Base-by-base conservation (phyloP, 257 asterid genomes). In the Ilex aquifolium region DNA sequence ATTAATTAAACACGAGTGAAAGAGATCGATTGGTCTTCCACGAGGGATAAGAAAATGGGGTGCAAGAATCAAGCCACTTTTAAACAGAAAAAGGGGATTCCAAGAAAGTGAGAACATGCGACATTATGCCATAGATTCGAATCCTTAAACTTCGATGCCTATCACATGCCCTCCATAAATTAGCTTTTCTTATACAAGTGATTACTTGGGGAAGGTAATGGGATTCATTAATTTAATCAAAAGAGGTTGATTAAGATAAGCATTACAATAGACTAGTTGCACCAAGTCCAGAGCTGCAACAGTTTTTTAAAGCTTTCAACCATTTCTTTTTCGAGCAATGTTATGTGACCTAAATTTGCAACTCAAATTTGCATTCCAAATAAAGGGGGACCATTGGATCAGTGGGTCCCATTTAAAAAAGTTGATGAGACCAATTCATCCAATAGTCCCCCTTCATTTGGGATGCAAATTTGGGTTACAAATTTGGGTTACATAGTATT, bases 201-300 rank as follows among this genome's bases (percentile, higher is more conserved):
- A 62, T 69, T 77, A 66, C 44, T 44, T 69, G 60, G 31, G 61
- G 62, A 69, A 62, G 63, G 71, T 73, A 68, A 68, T 69, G 71
- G 76, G 68, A 54, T 60, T 76, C 79, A 62, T 62, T 74, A 65
- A 50, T 61, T 68, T 63, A 74, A 65, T 73, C 16, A 15, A 27
- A 74, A 60, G 52, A 61, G 69, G 56, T 31, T 59, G 76, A 75
- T 66, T 75, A 77, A 64, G 82, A 77, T 77, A 73, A 73, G 74
- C 74, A 65, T 63, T 59, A 65, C 9, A 44, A 46, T 65, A 56
- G 49, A 61, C 12, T 32, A 32, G 32, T 48, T 71, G 70, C 69
- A 52, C 69, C 66, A 70, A 72, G 59, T 59, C 85, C 81, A 62
- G 73, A 59, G 27, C 36, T 48, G 63, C 66, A 21, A 29, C 71